Base-by-base conservation (phyloP, 208 protist genomes). In the Trypanosoma theileri region DNA sequence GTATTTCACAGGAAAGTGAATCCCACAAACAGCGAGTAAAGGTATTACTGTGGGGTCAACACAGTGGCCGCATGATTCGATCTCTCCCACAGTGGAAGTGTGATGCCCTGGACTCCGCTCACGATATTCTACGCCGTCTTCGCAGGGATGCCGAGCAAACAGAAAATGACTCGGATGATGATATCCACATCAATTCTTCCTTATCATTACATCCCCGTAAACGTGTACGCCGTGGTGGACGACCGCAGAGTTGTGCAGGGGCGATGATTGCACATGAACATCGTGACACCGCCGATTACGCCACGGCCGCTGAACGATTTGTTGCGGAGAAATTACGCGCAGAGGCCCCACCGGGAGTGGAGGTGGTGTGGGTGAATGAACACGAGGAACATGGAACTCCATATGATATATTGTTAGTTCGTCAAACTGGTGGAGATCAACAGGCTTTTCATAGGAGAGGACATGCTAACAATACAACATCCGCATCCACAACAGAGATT, bases 331-430 rank as follows among this genome's bases (percentile, higher is more conserved):
- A 66, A 45, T 76, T 96, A 28, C 63, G 69, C 0, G 52, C 31
- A 31, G 64, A 92, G 74, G 84, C 81, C 57, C 67, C 70, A 16
- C 31, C 59, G 1, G 62, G 48, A 8, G 75, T 92, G 26, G 58
- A 77, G 0, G 87, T 95, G 17, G 62, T 92, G 31, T 95, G 90
- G 88, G 77, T 91, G 28, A 95, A 95, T 63, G 82, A 88, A 46
- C 26, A 77, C 45, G 52, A 57, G 0, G 90, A 95, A 67, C 66
- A 57, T 9, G 90, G 90, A 2, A 75, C 75, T 11, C 90, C 90
- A 16, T 95, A 91, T 59, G 90, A 95, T 54, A 86, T 95, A 70
- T 60, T 95, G 17, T 61, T 93, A 8, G 26, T 87, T 12, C 75
- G 76, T 4, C 54, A 41, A 9, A n/a, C 59, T 64, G 13, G 59